Percentiles rank a stretch among this genome's conserved stretches.
phyloP scores from a whole-genome alignment of 2,329 filamentous ascomycete genomes.

The Alternaria sp. region DNA sequence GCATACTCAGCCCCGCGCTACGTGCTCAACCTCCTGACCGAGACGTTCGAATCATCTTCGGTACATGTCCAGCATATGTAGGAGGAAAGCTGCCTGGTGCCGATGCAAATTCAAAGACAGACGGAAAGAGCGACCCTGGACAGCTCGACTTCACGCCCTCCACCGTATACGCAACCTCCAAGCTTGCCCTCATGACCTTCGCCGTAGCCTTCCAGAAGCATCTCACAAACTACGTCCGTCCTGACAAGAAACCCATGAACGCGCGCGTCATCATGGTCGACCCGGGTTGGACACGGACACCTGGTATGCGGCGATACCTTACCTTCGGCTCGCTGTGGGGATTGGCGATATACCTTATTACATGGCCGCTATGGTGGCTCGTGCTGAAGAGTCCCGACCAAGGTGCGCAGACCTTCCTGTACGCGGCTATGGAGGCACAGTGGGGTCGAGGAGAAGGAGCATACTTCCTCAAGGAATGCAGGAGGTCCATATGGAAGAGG shows the following conservation, averaged over 20 bases:
- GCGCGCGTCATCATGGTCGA: conserved; percentile 86
- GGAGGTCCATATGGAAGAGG: conserved; percentile 74
- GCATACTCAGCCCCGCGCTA: conserved; percentile 88
- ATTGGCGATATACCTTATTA: conserved; percentile 75
- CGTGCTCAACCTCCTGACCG: conserved; percentile 91
- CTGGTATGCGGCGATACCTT: conserved; percentile 86
- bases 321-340: conserved; percentile 85
- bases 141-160: conserved; percentile 54
- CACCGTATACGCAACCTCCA: conserved; percentile 59
- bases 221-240: conserved; percentile 81
- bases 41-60: conserved; percentile 86
- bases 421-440: conserved; percentile 81
- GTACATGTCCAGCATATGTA: conserved; percentile 89
- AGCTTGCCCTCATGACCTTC: conserved; percentile 85
- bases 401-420: conserved; percentile 86
- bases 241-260: conserved; percentile 83
- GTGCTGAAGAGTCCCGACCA: conserved; percentile 83
- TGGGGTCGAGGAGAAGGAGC: conserved; percentile 72
- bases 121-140: conserved; percentile 28
- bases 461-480: conserved; percentile 88
- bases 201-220: conserved; percentile 92
- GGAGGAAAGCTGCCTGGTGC: conserved; percentile 71
- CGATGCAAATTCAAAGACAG: conserved; percentile 66
- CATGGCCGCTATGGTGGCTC: conserved; percentile 85
- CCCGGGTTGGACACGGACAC: conserved; percentile 83